Evolutionary conservation across 768 basidiomycete species (phyloP), one percentile per base, ranked within the genome.

Genomic region (Cystobasidium ongulense): DNA sequence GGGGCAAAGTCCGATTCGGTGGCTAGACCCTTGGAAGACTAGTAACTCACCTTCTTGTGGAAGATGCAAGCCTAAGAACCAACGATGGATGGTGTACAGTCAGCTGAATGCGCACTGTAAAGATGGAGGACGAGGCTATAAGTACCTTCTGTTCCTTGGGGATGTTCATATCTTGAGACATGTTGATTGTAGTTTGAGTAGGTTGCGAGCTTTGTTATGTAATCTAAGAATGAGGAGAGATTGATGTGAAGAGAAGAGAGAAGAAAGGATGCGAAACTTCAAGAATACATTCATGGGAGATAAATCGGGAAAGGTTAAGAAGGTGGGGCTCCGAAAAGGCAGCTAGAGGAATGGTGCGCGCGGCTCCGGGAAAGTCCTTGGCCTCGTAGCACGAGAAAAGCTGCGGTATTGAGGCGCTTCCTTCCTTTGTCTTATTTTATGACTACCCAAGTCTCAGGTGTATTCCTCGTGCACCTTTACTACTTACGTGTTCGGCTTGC

Each of bases 151-250:
- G 68, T 53, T 57, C 68, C 54, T 71, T 71, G 53, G 68, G 68
- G 53, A 71, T 71, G 53, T 71, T 71, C 68, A 71, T 71, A 43
- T 71, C 68, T 33, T 36, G 68, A 35, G 68, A 59, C 68, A 71
- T 71, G 10, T 8, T 71, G 33, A 54, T 23, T 39, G 31, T 35
- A 21, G 7, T 50, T 8, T 50, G 8, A 4, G 5, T 50, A 50
- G 21, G n/a, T n/a, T n/a, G n/a, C n/a, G n/a, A n/a, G n/a, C n/a
- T n/a, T n/a, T n/a, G n/a, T n/a, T n/a, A n/a, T n/a, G n/a, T n/a
- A n/a, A n/a, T n/a, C n/a, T n/a, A n/a, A n/a, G n/a, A n/a, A n/a
- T n/a, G n/a, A n/a, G n/a, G 65, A 67, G 50, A 52, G 23, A 35
- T 27, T 43, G 31, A 29, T 50, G 46, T 11, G n/a, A 50, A 17